Evolutionary conservation across 306 rosid genomes (phyloP).

Genomic region (Quercus variabilis): DNA sequence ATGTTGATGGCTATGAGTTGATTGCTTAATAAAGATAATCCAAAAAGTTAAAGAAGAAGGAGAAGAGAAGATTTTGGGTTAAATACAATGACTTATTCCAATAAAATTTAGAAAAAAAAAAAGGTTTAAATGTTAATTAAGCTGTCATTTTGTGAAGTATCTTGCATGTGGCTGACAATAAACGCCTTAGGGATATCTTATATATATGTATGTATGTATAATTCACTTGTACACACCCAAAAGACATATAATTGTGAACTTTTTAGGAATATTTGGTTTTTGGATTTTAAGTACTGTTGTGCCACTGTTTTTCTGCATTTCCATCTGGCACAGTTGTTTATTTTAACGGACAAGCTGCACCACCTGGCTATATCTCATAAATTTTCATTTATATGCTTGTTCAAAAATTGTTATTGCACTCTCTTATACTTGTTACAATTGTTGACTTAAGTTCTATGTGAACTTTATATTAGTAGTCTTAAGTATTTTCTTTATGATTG

Average conservation of each 20-base stretch:
- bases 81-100: no score
- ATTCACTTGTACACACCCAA: no score
- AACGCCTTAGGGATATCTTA: no score
- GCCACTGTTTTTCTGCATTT: background rate
- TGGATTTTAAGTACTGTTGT: no score
- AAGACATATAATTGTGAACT: no score
- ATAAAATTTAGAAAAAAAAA: no score
- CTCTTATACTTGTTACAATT: background rate
- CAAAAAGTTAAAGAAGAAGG: background rate
- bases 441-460: background rate
- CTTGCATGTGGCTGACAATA: no score
- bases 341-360: background rate
- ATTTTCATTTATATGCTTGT: background rate
- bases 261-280: no score
- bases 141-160: no score
- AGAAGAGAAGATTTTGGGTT: background rate
- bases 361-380: background rate
- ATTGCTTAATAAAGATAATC: background rate
- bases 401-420: background rate
- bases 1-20: background rate
- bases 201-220: no score
- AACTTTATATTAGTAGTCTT: background rate
- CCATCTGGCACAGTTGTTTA: background rate
- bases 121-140: no score
- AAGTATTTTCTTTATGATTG: slow-evolving; percentile 15